Base-by-base conservation (phyloP, 2,329 filamentous ascomycete species). In the Zymoseptoria brevis region DNA sequence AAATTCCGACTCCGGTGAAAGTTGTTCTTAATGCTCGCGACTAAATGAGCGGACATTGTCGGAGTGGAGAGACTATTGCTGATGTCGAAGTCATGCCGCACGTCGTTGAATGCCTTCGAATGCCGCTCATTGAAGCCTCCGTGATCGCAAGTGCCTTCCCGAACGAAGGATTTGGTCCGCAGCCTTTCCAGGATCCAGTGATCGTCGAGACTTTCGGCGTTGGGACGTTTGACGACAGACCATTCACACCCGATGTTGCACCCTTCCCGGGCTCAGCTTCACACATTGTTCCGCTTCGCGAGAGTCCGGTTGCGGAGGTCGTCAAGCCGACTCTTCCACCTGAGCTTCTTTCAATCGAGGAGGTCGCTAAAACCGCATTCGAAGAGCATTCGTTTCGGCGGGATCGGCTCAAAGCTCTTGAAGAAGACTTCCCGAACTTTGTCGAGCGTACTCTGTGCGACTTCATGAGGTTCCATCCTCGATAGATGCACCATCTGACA, bases 341-440 rank as follows among this genome's bases (percentile, higher is more conserved):
- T 16, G 19, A 50, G 13, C 22, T 19, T 1, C 53, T 24, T 1
- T 29, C 56, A 8, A 54, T 58, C 8, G 29, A 19, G 8, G 13
- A 56, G n/a, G 53, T 56, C 6, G 22, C 58, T 29, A 50, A n/a
- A n/a, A 30, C 30, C 5, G 59, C 56, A 7, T 19, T 58, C 11
- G 24, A 56, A 19, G 45, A 51, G n/a, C 53, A 56, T 13, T 19
- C 30, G n/a, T 24, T 21, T n/a, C 30, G 54, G 8, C 11, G 56
- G 0, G 52, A 22, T 4, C 58, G 59, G 59, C 35, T 61, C 8
- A 26, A 5, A 26, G 24, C 24, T 24, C 53, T 56, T 29, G 53
- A 45, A 7, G 22, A 26, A 21, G 13, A 24, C 8, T 54, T 61
- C 1, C 50, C 59, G 13, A 50, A 58, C 19, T 57, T 60, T 53